Evolutionary conservation across 2,329 filamentous ascomycete genomes (phyloP).

Genomic region (Phoma sp.): DNA sequence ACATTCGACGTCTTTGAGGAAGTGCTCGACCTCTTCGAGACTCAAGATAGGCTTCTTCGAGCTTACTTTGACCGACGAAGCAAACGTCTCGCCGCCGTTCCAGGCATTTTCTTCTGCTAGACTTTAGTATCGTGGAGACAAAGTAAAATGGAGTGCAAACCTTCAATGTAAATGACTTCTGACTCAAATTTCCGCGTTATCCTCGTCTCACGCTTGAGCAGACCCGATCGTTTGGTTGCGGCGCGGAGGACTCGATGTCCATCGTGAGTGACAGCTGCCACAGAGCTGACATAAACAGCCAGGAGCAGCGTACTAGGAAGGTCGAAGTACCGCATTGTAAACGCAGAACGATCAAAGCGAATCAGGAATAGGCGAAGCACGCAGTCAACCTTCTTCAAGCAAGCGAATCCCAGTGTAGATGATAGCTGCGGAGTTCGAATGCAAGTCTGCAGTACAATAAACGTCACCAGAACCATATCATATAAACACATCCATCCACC

Average conservation of each 20-base stretch:
- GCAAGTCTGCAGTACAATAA: neutral
- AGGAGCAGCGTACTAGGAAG: conserved; percentile 1
- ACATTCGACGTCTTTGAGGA: conserved; percentile 42
- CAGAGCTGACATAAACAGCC: neutral
- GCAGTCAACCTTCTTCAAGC: too few relatives aligned
- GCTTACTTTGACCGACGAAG: conserved; percentile 42
- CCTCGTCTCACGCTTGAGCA: conserved; percentile 33
- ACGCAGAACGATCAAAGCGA: too few relatives aligned
- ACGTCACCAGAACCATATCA: neutral
- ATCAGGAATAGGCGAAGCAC: too few relatives aligned
- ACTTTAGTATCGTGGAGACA: conserved; percentile 4
- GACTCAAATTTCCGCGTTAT: conserved; percentile 38
- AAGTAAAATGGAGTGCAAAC: conserved; percentile 18
- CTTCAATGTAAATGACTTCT: conserved; percentile 44
- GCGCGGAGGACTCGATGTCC: conserved; percentile 37
- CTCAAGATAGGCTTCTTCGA: conserved; percentile 44
- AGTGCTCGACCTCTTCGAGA: conserved; percentile 49
- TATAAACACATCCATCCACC: neutral
- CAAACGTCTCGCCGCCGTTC: conserved; percentile 38
- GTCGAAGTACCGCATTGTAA: conserved; percentile 1
- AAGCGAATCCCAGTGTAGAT: too few relatives aligned
- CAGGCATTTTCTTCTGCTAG: conserved; percentile 32
- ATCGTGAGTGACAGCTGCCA: conserved; percentile 10
- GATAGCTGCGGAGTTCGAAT: neutral
- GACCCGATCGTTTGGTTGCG: conserved; percentile 38